phyloP scores from a whole-genome alignment of 2,329 filamentous ascomycete genomes.

The Aspergillus fumigatiaffinis region DNA sequence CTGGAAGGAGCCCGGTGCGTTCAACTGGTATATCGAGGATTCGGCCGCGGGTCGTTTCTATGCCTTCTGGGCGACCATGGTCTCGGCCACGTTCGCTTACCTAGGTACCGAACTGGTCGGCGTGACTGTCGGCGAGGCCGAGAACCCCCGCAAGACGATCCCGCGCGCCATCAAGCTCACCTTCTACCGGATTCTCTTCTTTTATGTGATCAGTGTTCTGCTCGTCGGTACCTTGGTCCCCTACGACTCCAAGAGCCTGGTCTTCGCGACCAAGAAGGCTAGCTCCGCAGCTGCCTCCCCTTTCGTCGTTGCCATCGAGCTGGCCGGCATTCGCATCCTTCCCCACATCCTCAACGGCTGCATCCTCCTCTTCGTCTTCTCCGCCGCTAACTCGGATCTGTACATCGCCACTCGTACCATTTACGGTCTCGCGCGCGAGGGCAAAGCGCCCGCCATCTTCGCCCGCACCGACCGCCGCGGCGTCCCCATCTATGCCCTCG shows the following conservation, averaged over 20 bases:
- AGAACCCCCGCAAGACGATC: slow-evolving; percentile 73
- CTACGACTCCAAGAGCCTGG: slow-evolving; percentile 60
- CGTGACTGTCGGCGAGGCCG: slow-evolving; percentile 73
- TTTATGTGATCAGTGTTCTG: slow-evolving; percentile 71
- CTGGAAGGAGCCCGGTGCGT: slow-evolving; percentile 61
- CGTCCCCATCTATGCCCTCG: slow-evolving; percentile 65
- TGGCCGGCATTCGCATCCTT: slow-evolving; percentile 60
- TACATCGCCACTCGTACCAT: slow-evolving; percentile 72
- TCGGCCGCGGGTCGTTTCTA: slow-evolving; percentile 53
- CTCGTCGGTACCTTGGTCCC: slow-evolving; percentile 74
- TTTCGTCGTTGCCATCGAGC: slow-evolving; percentile 68
- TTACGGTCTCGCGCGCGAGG: slow-evolving; percentile 68
- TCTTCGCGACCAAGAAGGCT: slow-evolving; percentile 45
- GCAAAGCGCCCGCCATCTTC: slow-evolving; percentile 68
- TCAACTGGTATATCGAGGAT: slow-evolving; percentile 45
- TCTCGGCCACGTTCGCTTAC: slow-evolving; percentile 75
- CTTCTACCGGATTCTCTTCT: slow-evolving; percentile 77
- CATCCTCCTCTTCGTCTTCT: slow-evolving; percentile 73
- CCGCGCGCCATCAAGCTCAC: slow-evolving; percentile 75
- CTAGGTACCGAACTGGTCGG: slow-evolving; percentile 73
- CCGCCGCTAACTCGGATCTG: slow-evolving; percentile 71
- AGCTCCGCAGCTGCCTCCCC: slow-evolving; percentile 62
- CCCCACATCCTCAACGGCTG: slow-evolving; percentile 69
- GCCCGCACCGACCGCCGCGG: slow-evolving; percentile 66
- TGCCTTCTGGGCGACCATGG: slow-evolving; percentile 66